Evolutionary conservation across 495 filamentous ascomycete genomes (phyloP).

Genomic region (Podospora sp.): DNA sequence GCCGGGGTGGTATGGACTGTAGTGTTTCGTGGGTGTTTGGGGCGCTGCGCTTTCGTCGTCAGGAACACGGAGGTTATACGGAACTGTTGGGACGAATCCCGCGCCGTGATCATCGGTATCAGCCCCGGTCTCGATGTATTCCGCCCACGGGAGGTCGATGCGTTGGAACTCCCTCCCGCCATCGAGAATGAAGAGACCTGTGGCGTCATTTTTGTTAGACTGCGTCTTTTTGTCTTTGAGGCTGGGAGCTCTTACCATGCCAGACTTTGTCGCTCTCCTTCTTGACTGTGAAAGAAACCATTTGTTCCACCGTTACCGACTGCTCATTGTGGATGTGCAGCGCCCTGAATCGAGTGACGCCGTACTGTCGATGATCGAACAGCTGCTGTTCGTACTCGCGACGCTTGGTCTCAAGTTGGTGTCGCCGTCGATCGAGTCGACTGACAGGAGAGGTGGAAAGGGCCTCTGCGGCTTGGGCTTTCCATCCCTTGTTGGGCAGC

Average conservation of each 20-base stretch:
- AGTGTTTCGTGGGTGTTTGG: background rate
- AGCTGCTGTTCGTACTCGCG: background rate
- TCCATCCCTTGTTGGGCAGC: background rate
- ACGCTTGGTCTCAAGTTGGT: background rate
- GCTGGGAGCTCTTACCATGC: background rate
- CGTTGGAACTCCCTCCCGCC: background rate
- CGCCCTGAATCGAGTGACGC: constrained; percentile 5
- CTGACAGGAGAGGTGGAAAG: background rate
- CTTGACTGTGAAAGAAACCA: constrained; percentile 1
- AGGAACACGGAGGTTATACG: background rate
- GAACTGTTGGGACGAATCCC: background rate
- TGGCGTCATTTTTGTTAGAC: background rate
- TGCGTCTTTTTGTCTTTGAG: background rate
- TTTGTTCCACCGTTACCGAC: background rate
- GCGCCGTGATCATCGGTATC: background rate
- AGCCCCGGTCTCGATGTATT: background rate
- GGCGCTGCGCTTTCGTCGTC: too few relatives aligned
- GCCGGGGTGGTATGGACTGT: constrained; percentile 3
- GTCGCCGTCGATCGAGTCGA: background rate
- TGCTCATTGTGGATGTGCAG: constrained; percentile 5
- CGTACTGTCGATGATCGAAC: background rate
- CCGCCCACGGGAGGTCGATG: constrained; percentile 5
- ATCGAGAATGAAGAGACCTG: constrained; percentile 1
- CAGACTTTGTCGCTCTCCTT: background rate
- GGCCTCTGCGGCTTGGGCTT: background rate